Evolutionary conservation across 805 yeast genomes (phyloP).

Genomic region (Candida awuae): DNA sequence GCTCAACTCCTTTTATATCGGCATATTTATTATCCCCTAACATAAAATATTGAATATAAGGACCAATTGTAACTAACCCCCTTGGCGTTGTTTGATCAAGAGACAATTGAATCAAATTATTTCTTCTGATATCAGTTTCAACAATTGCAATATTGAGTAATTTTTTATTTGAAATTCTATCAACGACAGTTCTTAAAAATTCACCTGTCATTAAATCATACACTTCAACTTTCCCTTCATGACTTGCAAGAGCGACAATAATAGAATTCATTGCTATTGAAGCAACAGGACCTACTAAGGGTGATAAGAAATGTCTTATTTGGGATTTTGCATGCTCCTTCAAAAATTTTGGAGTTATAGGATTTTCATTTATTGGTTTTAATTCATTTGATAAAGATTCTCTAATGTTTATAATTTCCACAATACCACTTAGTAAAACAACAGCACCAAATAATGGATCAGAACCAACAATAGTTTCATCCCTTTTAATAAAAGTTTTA

Average conservation of each 20-base stretch:
- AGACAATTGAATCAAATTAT: conserved; percentile 7
- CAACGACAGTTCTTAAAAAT: conserved; percentile 27
- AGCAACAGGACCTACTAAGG: conserved; percentile 22
- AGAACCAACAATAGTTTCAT: conserved; percentile 21
- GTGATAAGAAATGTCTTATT: conserved; percentile 7
- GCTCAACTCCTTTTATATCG: conserved; percentile 12
- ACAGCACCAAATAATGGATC: conserved; percentile 27
- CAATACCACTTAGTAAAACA: conserved; percentile 33
- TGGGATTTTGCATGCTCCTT: conserved; percentile 16
- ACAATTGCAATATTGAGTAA: conserved; percentile 12
- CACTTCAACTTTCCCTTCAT: conserved; percentile 35
- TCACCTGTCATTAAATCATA: conserved; percentile 38
- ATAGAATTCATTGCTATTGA: conserved; percentile 24
- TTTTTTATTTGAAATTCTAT: conserved; percentile 16
- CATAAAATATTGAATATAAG: conserved; percentile 38
- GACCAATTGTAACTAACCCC: conserved; percentile 37
- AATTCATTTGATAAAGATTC: conserved; percentile 13
- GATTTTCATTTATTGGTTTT: conserved; percentile 10
- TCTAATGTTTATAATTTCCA: conserved; percentile 38
- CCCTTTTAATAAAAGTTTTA: conserved; percentile 11
- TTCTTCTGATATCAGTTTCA: conserved; percentile 1
- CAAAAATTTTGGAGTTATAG: conserved; percentile 21
- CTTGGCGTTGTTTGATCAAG: conserved; percentile 18
- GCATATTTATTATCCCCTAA: conserved; percentile 32
- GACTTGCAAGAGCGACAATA: conserved; percentile 33